Base-by-base conservation (phyloP, 176 grass and related monocot genomes). In the Juncus effusus region DNA sequence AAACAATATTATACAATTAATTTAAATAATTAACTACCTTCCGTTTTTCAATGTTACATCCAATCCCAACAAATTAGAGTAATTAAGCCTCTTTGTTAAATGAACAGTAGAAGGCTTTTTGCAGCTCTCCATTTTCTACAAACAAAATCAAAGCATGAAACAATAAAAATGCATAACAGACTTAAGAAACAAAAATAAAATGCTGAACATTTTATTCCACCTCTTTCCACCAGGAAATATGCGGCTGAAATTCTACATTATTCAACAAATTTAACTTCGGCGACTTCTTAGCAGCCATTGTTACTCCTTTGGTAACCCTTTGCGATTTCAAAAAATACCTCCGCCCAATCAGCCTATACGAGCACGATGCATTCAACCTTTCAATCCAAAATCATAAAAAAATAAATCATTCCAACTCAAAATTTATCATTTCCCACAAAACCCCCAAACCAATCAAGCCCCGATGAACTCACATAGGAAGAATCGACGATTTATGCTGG, bases 141-240 rank as follows among this genome's bases (percentile, higher is more conserved):
- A 12, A 83, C 61, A 28, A 74, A 57, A 76, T 53, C 50, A 55
- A 16, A 69, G 37, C 64, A 42, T 14, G 39, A 36, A 13, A 77
- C 6, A 67, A 54, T 3, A 54, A 13, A 1, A 59, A 77, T 16
- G 9, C 19, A 8, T 8, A 40, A 15, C 60, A 16, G 12, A 59
- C 44, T 72, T 9, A 5, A 64, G 40, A 16, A 49, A 28, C 14
- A 38, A 52, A 16, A 49, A 28, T 38, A 38, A 4, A n/a, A 9
- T 28, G 42, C 13, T 3, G 2, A 28, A 51, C 9, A 65, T 77
- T 77, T 76, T 40, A 16, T 77, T 52, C 40, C 36, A 97, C 91
- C 91, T 97, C 93, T 86, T 89, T 97, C 93, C 93, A 97, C 93
- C 93, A 97, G 9, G 74, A 12, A 62, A 97, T 80, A 84, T 97